These are phyloP conservation scores for Podila clonocystis DNA, from an alignment of 192 early-diverging fungal species.

Conservation along the genomic window DNA sequence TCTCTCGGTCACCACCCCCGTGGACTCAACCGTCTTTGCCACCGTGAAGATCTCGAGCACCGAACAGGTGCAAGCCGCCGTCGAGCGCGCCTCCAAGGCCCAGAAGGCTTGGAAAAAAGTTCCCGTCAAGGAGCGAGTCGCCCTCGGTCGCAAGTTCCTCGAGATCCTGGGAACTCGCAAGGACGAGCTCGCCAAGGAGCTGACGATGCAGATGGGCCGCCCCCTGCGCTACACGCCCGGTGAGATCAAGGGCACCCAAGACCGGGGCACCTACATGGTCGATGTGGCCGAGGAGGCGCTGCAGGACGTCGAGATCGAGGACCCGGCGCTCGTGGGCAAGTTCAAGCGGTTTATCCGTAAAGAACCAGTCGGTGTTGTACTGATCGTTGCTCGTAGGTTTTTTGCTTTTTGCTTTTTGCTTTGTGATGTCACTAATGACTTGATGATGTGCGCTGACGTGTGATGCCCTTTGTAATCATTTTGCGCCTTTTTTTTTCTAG, in stretches of 20 bases:
- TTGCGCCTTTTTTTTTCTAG: slow-evolving; percentile 8
- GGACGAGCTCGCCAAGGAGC: slow-evolving; percentile 64
- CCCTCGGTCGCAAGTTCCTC: slow-evolving; percentile 60
- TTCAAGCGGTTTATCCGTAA: slow-evolving; percentile 74
- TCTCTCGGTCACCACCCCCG: slow-evolving; percentile 37
- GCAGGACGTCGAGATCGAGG: slow-evolving; percentile 64
- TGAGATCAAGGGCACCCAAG: slow-evolving; percentile 78
- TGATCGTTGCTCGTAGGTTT: slow-evolving; percentile 66
- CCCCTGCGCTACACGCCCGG: slow-evolving; percentile 69
- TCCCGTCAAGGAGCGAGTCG: slow-evolving; percentile 62
- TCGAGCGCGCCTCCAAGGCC: slow-evolving; percentile 55
- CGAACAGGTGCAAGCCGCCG: slow-evolving; percentile 49
- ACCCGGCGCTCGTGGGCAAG: slow-evolving; percentile 52
- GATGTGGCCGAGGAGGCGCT: slow-evolving; percentile 72
- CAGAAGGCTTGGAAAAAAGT: slow-evolving; percentile 65
- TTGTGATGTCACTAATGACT: no score
- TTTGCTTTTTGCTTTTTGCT: no score
- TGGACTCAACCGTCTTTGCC: slow-evolving; percentile 41
- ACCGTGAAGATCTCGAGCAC: slow-evolving; percentile 41
- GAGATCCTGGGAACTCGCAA: slow-evolving; percentile 63
- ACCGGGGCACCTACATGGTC: slow-evolving; percentile 74
- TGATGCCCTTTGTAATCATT: background rate
- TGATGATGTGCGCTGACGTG: slow-evolving; percentile 5
- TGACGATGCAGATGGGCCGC: slow-evolving; percentile 76
- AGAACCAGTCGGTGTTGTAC: slow-evolving; percentile 76